Evolutionary conservation across 768 basidiomycete species (phyloP).

Genomic region (Psilocybe subaeruginosa): DNA sequence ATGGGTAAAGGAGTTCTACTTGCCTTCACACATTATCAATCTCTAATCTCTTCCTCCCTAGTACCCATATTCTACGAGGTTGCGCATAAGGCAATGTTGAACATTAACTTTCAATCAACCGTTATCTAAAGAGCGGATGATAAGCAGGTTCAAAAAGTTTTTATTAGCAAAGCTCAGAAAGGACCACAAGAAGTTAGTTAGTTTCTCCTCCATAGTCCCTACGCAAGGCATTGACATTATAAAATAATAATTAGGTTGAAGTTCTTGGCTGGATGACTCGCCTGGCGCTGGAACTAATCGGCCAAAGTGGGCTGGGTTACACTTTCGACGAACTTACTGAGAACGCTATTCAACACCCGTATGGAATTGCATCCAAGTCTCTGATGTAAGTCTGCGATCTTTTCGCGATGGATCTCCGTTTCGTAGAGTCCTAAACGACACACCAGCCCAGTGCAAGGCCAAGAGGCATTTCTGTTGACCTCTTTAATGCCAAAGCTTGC

Average conservation of each 20-base stretch:
- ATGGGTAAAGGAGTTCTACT: conserved; percentile 22
- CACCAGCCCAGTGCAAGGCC: conserved; percentile 18
- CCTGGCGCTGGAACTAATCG: conserved; percentile 51
- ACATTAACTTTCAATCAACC: background rate
- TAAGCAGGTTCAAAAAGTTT: conserved; percentile 29
- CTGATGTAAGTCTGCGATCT: conserved; percentile 28
- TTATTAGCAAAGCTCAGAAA: conserved; percentile 26
- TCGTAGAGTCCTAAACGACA: background rate
- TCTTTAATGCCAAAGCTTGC: conserved; percentile 19
- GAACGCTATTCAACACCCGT: conserved; percentile 32
- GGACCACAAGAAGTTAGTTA: conserved; percentile 33
- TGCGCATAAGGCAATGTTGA: conserved; percentile 25
- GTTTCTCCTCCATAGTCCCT: background rate
- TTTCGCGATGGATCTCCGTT: background rate
- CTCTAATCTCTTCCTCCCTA: conserved; percentile 8
- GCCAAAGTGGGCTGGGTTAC: conserved; percentile 49
- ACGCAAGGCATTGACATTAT: background rate
- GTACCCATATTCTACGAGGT: conserved; percentile 39
- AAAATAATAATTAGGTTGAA: conserved; percentile 31
- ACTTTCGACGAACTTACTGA: conserved; percentile 43
- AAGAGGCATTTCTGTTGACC: conserved; percentile 11
- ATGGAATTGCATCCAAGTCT: conserved; percentile 30
- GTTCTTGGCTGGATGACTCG: conserved; percentile 41
- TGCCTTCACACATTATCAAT: background rate
- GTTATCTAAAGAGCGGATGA: background rate